These are phyloP conservation scores for Trichoderma pleuroti DNA, from an alignment of 2,329 filamentous ascomycete species.

Conservation along the genomic window DNA sequence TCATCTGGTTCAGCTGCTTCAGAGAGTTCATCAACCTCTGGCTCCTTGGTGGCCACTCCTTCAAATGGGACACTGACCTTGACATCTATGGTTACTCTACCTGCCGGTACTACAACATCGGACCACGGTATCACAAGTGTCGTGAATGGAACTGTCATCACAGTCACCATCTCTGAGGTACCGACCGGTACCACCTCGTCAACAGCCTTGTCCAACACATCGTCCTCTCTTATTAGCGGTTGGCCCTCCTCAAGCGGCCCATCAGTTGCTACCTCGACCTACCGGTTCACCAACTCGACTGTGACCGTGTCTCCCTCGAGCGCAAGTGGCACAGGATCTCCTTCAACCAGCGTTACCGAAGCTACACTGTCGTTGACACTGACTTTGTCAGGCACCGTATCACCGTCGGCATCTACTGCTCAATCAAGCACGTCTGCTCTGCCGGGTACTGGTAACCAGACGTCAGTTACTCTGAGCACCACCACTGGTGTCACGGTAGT, in stretches of 20 bases:
- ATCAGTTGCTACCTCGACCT: constrained; percentile 1
- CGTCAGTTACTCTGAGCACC: constrained; percentile 1
- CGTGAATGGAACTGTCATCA: constrained; percentile 16
- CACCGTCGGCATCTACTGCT: not conserved
- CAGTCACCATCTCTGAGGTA: constrained; percentile 1
- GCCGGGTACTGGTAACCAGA: constrained; percentile 2
- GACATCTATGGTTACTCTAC: constrained; percentile 1
- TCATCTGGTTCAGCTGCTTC: not conserved
- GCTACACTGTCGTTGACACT: constrained; percentile 5
- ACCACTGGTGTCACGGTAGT: not conserved
- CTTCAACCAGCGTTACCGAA: not conserved
- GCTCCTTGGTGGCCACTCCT: not conserved
- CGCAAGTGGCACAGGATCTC: not conserved
- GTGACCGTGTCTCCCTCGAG: not conserved
- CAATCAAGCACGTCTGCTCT: not conserved
- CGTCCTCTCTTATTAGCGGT: not conserved
- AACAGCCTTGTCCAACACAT: not conserved
- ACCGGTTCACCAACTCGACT: constrained; percentile 15
- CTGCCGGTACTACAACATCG: not conserved
- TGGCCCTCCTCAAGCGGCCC: not conserved
- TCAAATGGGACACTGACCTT: not conserved
- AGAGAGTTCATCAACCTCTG: not conserved
- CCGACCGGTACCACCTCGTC: not conserved
- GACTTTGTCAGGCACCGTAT: constrained; percentile 11
- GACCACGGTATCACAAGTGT: not conserved